Conservation (phyloP, 2,329 filamentous ascomycete species). For the Furcasterigmium sp. region DNA sequence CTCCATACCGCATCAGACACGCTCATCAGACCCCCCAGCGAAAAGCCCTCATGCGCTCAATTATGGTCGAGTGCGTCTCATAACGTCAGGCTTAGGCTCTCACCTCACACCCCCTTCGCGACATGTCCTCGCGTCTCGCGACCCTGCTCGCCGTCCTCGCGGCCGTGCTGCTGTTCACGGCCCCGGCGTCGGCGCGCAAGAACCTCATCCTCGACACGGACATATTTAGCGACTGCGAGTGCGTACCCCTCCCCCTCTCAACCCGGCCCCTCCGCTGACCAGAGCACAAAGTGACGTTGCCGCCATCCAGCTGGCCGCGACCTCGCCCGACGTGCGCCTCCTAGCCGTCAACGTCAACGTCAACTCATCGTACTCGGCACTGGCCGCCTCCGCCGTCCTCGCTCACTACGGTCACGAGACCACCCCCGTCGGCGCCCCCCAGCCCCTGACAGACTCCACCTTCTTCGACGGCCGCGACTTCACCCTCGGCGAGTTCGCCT, state of each 20-base stretch:
- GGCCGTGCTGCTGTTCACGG: neutral
- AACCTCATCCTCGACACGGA: constrained; percentile 42
- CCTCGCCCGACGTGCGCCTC: constrained; percentile 27
- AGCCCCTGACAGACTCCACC: constrained; percentile 33
- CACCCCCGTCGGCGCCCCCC: constrained; percentile 30
- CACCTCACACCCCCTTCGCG: neutral
- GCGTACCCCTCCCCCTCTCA: constrained; percentile 7
- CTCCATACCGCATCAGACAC: neutral
- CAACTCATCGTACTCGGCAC: constrained; percentile 33
- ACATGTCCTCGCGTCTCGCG: neutral
- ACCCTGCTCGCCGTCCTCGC: neutral
- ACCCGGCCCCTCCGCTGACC: neutral
- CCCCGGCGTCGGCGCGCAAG: constrained; percentile 13
- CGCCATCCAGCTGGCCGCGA: constrained; percentile 34
- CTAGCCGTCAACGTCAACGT: constrained; percentile 36
- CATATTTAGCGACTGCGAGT: constrained; percentile 42
- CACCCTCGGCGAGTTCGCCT: constrained; percentile 36
- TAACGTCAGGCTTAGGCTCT: neutral
- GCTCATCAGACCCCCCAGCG: neutral
- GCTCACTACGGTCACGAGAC: constrained; percentile 31
- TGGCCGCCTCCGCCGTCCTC: constrained; percentile 32
- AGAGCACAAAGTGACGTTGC: constrained; percentile 28
- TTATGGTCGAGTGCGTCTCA: neutral
- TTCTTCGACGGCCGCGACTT: constrained; percentile 37
- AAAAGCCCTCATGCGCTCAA: neutral